Percentiles rank a stretch among this genome's conserved stretches.
phyloP scores from a whole-genome alignment of 768 basidiomycete genomes.

The Phallus indusiatus region DNA sequence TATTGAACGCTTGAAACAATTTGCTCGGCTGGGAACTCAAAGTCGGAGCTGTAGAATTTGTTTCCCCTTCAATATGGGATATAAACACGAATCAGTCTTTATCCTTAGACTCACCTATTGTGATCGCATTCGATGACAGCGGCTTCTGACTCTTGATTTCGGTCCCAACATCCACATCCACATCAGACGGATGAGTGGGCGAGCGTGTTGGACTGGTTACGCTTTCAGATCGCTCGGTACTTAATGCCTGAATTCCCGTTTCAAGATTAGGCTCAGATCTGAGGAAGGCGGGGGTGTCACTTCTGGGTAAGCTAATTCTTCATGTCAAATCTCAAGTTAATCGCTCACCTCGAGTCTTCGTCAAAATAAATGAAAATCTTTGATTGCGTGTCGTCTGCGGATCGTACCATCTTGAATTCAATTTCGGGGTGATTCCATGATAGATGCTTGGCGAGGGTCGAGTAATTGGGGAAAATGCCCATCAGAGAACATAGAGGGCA shows the following conservation, averaged over 20 bases:
- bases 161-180: background rate
- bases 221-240: background rate
- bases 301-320: background rate
- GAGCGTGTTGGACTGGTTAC: background rate
- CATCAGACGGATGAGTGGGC: background rate
- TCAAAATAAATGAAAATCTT: constrained; percentile 8
- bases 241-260: background rate
- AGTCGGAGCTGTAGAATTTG: constrained; percentile 14
- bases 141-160: background rate
- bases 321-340: background rate
- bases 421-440: constrained; percentile 39
- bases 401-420: constrained; percentile 10
- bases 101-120: background rate
- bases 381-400: constrained; percentile 25
- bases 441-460: constrained; percentile 40
- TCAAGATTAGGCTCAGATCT: background rate
- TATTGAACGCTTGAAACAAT: constrained; percentile 34
- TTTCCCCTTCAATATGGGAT: constrained; percentile 7
- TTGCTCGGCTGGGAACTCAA: constrained; percentile 27
- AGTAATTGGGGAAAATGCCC: constrained; percentile 30
- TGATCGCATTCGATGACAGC: background rate
- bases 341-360: constrained; percentile 1
- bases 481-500: constrained; percentile 51
- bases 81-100: constrained; percentile 3
- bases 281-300: constrained; percentile 10